Percentiles rank a stretch among this genome's conserved stretches.
phyloP scores from a whole-genome alignment of 2,329 filamentous ascomycete genomes.

The Sporothrix brunneoviolacea region DNA sequence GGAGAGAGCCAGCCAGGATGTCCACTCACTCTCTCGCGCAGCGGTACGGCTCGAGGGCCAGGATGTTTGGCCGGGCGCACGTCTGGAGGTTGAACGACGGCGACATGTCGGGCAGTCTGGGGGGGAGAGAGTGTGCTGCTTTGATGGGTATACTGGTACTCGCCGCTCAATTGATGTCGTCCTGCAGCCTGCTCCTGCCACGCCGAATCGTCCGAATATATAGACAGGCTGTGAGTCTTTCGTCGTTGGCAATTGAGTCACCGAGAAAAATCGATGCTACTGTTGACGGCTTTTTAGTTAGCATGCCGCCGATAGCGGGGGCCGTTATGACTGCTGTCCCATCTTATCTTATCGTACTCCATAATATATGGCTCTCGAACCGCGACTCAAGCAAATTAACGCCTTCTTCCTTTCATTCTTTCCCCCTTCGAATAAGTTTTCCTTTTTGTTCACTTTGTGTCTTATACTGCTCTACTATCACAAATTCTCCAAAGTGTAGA shows the following conservation, averaged over 20 bases:
- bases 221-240: background rate
- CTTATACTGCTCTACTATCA: no score
- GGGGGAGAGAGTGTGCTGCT: background rate
- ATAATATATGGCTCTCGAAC: no score
- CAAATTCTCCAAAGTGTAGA: no score
- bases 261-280: conserved; percentile 3
- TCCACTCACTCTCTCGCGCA: conserved; percentile 69
- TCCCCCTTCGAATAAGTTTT: no score
- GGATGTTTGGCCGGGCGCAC: conserved; percentile 70
- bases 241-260: conserved; percentile 4
- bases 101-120: conserved; percentile 38
- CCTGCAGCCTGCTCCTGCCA: no score
- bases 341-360: background rate
- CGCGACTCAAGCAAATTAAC: no score
- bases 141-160: background rate
- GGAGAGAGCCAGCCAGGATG: no score
- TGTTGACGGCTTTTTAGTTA: background rate
- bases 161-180: no score
- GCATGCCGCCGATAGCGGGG: conserved; percentile 12
- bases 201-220: no score
- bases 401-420: no score
- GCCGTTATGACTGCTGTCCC: no score
- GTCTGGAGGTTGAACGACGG: conserved; percentile 62
- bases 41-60: conserved; percentile 70
- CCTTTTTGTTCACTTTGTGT: no score